These are phyloP conservation scores for Aspergillus quadricinctus DNA, from an alignment of 2,329 filamentous ascomycete genomes.

Conservation along the genomic window DNA sequence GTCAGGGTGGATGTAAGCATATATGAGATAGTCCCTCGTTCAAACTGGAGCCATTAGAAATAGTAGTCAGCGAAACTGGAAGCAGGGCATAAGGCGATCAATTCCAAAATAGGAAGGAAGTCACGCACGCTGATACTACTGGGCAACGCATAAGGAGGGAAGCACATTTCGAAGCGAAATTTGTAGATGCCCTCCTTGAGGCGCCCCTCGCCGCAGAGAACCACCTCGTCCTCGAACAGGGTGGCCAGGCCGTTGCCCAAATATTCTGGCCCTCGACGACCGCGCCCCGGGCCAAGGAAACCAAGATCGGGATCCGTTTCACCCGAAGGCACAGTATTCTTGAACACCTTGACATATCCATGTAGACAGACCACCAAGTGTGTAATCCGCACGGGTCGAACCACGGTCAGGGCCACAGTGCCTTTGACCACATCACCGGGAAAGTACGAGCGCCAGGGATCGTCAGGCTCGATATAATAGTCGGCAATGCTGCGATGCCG, in stretches of 20 bases:
- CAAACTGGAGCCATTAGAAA: constrained; percentile 60
- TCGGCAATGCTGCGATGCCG: constrained; percentile 55
- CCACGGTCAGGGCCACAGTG: constrained; percentile 55
- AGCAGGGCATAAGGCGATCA: background rate
- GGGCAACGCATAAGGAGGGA: constrained; percentile 57
- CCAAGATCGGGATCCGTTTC: constrained; percentile 49
- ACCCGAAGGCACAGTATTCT: constrained; percentile 55
- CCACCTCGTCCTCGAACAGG: constrained; percentile 61
- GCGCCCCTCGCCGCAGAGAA: constrained; percentile 61
- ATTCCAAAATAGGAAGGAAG: constrained; percentile 1
- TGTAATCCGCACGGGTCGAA: constrained; percentile 58
- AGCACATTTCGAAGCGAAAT: constrained; percentile 61
- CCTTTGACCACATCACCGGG: constrained; percentile 61
- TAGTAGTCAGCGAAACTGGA: constrained; percentile 5
- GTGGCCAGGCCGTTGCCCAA: constrained; percentile 62
- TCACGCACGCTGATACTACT: constrained; percentile 86
- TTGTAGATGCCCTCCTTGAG: constrained; percentile 62
- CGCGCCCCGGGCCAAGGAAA: constrained; percentile 52
- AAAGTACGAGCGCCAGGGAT: constrained; percentile 59
- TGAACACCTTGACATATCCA: constrained; percentile 62
- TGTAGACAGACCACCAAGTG: constrained; percentile 61
- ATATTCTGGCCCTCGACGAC: constrained; percentile 50
- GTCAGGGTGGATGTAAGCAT: constrained; percentile 86
- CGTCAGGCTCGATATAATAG: constrained; percentile 58
- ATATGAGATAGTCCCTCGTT: constrained; percentile 88